phyloP scores from a whole-genome alignment of 202 grass and related monocot species.

The Zizania palustris region DNA sequence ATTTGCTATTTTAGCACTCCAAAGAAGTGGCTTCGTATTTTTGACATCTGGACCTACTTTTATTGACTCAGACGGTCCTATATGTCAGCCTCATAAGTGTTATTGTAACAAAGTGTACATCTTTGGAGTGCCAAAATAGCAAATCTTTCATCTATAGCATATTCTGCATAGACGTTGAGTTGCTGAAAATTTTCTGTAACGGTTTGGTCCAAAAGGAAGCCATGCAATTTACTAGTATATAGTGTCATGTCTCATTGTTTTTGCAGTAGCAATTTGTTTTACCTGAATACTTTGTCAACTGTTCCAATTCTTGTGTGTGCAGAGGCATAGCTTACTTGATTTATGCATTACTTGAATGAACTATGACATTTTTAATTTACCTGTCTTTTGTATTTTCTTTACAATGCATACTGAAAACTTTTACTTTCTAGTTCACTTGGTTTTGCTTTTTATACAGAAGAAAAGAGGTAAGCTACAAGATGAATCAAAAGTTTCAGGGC shows the following conservation, averaged over 20 bases:
- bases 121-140: no score
- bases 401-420: constrained; percentile 2
- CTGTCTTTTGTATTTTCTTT: background rate
- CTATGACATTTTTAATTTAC: background rate
- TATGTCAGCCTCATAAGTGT: no score
- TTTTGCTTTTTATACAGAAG: constrained; percentile 54
- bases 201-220: background rate
- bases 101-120: no score
- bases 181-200: constrained; percentile 10
- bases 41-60: no score
- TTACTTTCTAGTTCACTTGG: constrained; percentile 15
- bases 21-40: no score
- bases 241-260: background rate
- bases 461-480: constrained; percentile 80
- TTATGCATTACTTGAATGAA: constrained; percentile 4
- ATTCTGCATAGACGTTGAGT: background rate
- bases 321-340: background rate
- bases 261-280: background rate
- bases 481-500: constrained; percentile 81
- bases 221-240: background rate
- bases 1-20: no score
- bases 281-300: constrained; percentile 6
- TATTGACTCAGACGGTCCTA: no score
- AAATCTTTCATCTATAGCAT: no score
- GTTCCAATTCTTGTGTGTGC: background rate